Conservation (phyloP, 2,329 filamentous ascomycete species). For the Alternaria consortialis region DNA sequence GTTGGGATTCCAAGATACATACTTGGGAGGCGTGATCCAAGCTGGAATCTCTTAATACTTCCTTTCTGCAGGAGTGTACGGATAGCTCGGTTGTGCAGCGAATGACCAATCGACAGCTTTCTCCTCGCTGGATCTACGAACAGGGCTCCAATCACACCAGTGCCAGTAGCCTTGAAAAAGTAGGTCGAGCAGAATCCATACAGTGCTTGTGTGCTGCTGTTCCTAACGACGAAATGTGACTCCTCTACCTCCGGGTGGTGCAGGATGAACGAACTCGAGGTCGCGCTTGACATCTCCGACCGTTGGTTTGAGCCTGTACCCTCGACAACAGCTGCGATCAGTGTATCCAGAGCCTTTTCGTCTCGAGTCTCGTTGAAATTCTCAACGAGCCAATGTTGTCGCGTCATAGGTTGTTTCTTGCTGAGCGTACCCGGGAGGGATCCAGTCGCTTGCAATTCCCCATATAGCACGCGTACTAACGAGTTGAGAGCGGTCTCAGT, state of each 20-base stretch:
- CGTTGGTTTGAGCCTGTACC: slow-evolving; percentile 70
- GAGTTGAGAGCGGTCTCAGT: slow-evolving; percentile 90
- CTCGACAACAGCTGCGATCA: slow-evolving; percentile 76
- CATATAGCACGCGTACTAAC: slow-evolving; percentile 83
- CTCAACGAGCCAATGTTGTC: slow-evolving; percentile 94
- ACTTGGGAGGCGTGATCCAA: slow-evolving; percentile 82
- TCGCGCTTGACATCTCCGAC: slow-evolving; percentile 73
- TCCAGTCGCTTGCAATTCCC: slow-evolving; percentile 70
- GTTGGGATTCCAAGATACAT: slow-evolving; percentile 86
- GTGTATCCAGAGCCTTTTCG: slow-evolving; percentile 73
- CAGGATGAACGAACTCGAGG: slow-evolving; percentile 78
- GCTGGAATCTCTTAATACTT: slow-evolving; percentile 79
- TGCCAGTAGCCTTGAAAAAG: slow-evolving; percentile 72
- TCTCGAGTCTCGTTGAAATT: slow-evolving; percentile 85
- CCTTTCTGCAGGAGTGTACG: slow-evolving; percentile 75
- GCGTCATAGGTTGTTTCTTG: slow-evolving; percentile 85
- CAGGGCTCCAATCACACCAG: slow-evolving; percentile 83
- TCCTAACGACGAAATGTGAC: slow-evolving; percentile 89
- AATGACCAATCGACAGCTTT: slow-evolving; percentile 89
- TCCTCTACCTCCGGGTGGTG: slow-evolving; percentile 76
- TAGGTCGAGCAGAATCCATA: slow-evolving; percentile 95
- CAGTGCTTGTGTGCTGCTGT: slow-evolving; percentile 87
- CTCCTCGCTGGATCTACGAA: slow-evolving; percentile 88
- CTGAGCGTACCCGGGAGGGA: slow-evolving; percentile 75
- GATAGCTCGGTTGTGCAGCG: slow-evolving; percentile 85